Evolutionary conservation across 1,284 basidiomycete species (phyloP).

Genomic region (Melampsora americana): DNA sequence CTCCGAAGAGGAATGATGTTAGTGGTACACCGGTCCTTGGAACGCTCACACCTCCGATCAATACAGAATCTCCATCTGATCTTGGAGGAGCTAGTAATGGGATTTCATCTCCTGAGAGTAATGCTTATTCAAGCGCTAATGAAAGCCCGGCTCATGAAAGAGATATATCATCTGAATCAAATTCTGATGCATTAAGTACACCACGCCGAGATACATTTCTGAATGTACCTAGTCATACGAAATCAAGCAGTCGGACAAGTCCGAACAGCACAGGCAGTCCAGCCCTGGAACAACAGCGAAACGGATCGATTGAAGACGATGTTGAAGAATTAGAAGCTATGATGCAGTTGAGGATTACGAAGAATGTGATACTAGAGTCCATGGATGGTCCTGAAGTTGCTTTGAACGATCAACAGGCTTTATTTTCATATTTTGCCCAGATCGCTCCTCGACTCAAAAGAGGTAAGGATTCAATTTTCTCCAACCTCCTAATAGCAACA

Average conservation of each 20-base stretch:
- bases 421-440: constrained; percentile 73
- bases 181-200: not conserved
- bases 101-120: too few relatives aligned
- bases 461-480: too few relatives aligned
- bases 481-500: too few relatives aligned
- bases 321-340: constrained; percentile 72
- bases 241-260: constrained; percentile 55
- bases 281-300: constrained; percentile 55
- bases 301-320: constrained; percentile 60
- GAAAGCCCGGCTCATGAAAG: not conserved
- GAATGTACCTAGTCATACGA: not conserved
- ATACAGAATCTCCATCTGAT: not conserved
- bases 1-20: constrained; percentile 28
- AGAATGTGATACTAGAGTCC: constrained; percentile 76
- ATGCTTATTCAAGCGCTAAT: not conserved
- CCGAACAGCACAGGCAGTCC: constrained; percentile 59
- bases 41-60: not conserved
- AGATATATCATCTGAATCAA: not conserved
- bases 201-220: too few relatives aligned
- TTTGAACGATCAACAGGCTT: constrained; percentile 74
- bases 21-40: constrained; percentile 1
- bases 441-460: constrained; percentile 44
- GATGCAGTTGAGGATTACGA: constrained; percentile 80
- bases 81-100: not conserved
- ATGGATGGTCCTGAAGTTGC: constrained; percentile 82